Conservation (phyloP, 768 basidiomycete species). For the Russula compacta region DNA sequence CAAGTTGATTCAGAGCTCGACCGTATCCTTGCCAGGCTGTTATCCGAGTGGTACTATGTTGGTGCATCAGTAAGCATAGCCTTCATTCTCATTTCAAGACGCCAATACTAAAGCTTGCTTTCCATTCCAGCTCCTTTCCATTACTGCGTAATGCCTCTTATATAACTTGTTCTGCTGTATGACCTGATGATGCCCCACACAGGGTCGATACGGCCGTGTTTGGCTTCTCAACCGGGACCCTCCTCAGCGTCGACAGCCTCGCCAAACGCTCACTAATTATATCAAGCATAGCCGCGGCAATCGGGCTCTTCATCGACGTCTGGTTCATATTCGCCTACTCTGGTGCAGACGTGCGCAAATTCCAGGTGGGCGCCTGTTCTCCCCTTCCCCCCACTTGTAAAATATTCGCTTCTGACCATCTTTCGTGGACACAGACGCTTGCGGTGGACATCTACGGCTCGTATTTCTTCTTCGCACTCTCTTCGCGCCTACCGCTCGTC, state of each 20-base stretch:
- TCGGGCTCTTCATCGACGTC: slow-evolving; percentile 53
- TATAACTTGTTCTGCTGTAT: neutral
- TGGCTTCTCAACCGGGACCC: slow-evolving; percentile 41
- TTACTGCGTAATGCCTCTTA: slow-evolving; percentile 40
- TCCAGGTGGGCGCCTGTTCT: slow-evolving; percentile 38
- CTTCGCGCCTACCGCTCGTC: slow-evolving; percentile 52
- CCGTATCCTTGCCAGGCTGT: slow-evolving; percentile 36
- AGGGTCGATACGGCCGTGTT: slow-evolving; percentile 51
- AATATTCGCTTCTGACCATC: neutral
- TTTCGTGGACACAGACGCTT: slow-evolving; percentile 28
- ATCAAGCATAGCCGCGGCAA: slow-evolving; percentile 49
- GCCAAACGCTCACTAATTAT: slow-evolving; percentile 46
- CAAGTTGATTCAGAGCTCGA: slow-evolving; percentile 42
- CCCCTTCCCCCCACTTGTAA: neutral
- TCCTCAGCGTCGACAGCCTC: slow-evolving; percentile 41
- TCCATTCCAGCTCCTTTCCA: slow-evolving; percentile 42
- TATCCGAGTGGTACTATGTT: slow-evolving; percentile 56
- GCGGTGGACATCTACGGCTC: slow-evolving; percentile 49
- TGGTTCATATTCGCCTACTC: slow-evolving; percentile 62
- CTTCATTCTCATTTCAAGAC: neutral
- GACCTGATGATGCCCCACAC: neutral
- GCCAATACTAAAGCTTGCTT: neutral
- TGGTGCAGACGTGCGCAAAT: slow-evolving; percentile 42
- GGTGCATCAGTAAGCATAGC: slow-evolving; percentile 45
- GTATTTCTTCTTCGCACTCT: slow-evolving; percentile 63